phyloP scores from a whole-genome alignment of 1,139 yeast genomes.

The Hyphopichia burtonii region DNA sequence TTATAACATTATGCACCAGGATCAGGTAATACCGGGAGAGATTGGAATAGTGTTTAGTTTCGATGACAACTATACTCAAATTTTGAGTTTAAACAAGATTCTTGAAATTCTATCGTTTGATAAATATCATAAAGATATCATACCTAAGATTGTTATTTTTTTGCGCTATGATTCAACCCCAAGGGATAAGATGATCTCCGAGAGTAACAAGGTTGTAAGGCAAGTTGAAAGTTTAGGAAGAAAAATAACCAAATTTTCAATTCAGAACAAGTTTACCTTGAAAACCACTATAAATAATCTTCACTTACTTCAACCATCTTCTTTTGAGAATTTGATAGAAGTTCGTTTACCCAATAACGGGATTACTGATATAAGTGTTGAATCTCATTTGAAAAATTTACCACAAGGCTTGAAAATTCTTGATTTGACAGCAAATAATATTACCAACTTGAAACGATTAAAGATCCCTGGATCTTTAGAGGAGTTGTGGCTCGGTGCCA shows the following conservation, averaged over 20 bases:
- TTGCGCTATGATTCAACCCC: conserved; percentile 13
- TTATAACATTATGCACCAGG: conserved; percentile 2
- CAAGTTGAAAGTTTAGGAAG: conserved; percentile 13
- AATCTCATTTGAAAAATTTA: conserved; percentile 6
- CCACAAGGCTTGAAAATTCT: conserved; percentile 11
- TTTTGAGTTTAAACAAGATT: conserved; percentile 12
- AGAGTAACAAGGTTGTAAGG: conserved; percentile 11
- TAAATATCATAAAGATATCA: conserved; percentile 11
- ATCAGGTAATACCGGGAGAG: conserved; percentile 14
- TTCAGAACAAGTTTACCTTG: conserved; percentile 8
- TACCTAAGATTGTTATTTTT: conserved; percentile 14
- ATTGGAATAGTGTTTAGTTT: conserved; percentile 12
- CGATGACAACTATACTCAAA: conserved; percentile 3
- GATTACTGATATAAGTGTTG: conserved; percentile 11
- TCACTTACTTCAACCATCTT: conserved; percentile 9
- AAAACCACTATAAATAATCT: conserved; percentile 4
- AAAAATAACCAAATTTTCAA: conserved; percentile 14
- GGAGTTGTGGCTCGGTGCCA: conserved; percentile 15
- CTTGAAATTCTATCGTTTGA: conserved; percentile 20
- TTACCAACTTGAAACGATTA: conserved; percentile 14
- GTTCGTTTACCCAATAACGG: conserved; percentile 19
- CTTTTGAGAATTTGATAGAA: conserved; percentile 14
- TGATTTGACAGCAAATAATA: conserved; percentile 19
- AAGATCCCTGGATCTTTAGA: conserved; percentile 14
- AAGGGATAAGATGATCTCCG: conserved; percentile 2